These are phyloP conservation scores for Physcomitrium patens DNA, from an alignment of 225 moss, liverwort and hornwort genomes.

Conservation along the genomic window DNA sequence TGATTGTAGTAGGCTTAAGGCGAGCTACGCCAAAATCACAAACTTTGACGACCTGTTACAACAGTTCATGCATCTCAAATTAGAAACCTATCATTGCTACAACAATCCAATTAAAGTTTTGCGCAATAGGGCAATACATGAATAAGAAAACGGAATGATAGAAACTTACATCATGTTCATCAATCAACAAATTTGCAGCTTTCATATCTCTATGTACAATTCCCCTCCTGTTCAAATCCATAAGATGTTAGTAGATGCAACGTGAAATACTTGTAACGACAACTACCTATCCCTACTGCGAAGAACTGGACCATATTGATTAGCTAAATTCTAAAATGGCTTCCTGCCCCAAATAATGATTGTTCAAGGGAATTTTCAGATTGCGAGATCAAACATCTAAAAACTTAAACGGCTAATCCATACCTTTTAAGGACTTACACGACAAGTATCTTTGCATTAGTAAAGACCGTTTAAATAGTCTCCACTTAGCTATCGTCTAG, in stretches of 20 bases:
- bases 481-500: not conserved
- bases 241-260: slow-evolving; percentile 15
- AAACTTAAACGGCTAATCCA: too few relatives aligned
- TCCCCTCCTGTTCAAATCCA: slow-evolving; percentile 68
- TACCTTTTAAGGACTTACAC: too few relatives aligned
- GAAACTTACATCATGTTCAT: slow-evolving; percentile 84
- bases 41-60: slow-evolving; percentile 89
- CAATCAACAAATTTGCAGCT: slow-evolving; percentile 93
- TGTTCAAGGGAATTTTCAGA: not conserved
- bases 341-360: not conserved
- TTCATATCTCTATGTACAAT: slow-evolving; percentile 82
- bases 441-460: not conserved
- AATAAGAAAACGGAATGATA: not conserved
- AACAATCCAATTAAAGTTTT: not conserved
- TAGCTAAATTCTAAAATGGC: not conserved
- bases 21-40: slow-evolving; percentile 99
- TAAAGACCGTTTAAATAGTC: not conserved
- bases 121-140: slow-evolving; percentile 1
- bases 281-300: not conserved
- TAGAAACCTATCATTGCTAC: slow-evolving; percentile 12
- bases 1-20: slow-evolving; percentile 72
- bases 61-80: slow-evolving; percentile 7
- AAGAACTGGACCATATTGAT: not conserved
- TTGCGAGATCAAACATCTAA: not conserved
- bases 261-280: slow-evolving; percentile 4